These are phyloP conservation scores for Monilinia polystroma DNA, from an alignment of 2,329 filamentous ascomycete genomes.

Conservation along the genomic window DNA sequence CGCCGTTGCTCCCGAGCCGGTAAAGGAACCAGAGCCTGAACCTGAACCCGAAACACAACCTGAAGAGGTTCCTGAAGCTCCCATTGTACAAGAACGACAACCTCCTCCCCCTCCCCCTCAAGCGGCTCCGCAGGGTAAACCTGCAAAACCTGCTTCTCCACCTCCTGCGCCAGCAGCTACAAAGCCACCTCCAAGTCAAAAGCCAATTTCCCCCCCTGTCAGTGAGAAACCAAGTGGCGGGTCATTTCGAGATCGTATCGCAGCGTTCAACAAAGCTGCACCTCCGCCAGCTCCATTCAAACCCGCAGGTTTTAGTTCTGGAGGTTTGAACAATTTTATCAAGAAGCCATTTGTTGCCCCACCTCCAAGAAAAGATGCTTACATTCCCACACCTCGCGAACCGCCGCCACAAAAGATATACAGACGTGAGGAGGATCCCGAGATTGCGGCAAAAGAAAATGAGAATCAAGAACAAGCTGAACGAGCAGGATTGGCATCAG, in stretches of 20 bases:
- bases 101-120: constrained; percentile 36
- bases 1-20: constrained; percentile 41
- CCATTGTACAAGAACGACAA: constrained; percentile 35
- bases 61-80: constrained; percentile 43
- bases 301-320: constrained; percentile 61
- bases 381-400: constrained; percentile 74
- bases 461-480: constrained; percentile 67
- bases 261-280: constrained; percentile 91
- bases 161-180: constrained; percentile 38
- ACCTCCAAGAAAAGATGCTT: constrained; percentile 89
- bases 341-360: constrained; percentile 97
- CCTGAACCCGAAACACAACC: constrained; percentile 43
- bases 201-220: constrained; percentile 58
- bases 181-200: constrained; percentile 41
- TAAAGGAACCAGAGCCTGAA: constrained; percentile 39
- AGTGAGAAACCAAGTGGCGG: constrained; percentile 70
- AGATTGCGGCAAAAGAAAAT: constrained; percentile 62
- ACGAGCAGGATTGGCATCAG: constrained; percentile 59
- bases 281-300: constrained; percentile 90
- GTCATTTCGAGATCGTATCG: constrained; percentile 93
- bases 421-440: constrained; percentile 82
- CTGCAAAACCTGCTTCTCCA: constrained; percentile 39
- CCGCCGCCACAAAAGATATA: constrained; percentile 73
- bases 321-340: constrained; percentile 69
- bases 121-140: constrained; percentile 42